Conservation (phyloP, 2,329 filamentous ascomycete species). For the Chrysosporium queenslandicum region DNA sequence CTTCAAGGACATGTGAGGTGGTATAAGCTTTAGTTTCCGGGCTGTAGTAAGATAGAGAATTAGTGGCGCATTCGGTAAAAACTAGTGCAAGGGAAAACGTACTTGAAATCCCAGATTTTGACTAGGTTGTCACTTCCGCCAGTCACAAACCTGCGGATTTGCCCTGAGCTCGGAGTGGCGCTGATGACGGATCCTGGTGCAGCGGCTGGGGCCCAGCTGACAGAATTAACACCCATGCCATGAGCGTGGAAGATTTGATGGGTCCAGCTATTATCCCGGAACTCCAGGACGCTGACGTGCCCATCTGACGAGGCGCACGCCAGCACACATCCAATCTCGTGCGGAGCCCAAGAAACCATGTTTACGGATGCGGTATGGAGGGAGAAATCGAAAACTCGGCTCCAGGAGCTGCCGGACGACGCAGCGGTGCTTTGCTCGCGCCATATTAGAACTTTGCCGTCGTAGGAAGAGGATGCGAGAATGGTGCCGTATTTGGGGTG, state of each 20-base stretch:
- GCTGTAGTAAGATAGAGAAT: conserved; percentile 23
- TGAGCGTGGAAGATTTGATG: conserved; percentile 86
- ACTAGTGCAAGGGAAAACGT: conserved; percentile 20
- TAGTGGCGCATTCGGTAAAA: neutral
- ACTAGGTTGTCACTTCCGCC: conserved; percentile 88
- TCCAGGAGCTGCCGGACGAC: conserved; percentile 51
- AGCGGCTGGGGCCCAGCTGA: conserved; percentile 85
- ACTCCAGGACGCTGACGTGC: conserved; percentile 86
- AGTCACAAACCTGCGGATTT: conserved; percentile 77
- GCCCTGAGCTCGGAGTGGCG: conserved; percentile 52
- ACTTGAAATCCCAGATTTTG: conserved; percentile 83
- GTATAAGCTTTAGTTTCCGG: conserved; percentile 45
- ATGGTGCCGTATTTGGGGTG: conserved; percentile 99
- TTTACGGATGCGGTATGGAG: conserved; percentile 95
- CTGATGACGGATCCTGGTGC: conserved; percentile 76
- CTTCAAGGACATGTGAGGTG: conserved; percentile 51
- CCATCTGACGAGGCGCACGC: conserved; percentile 92
- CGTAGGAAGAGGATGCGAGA: conserved; percentile 87
- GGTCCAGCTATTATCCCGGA: conserved; percentile 90
- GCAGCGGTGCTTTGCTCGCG: conserved; percentile 57
- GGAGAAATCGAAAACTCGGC: conserved; percentile 84
- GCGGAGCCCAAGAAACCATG: conserved; percentile 93
- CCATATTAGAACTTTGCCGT: conserved; percentile 98
- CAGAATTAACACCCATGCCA: conserved; percentile 87
- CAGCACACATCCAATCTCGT: conserved; percentile 87